Base-by-base conservation (phyloP, 495 filamentous ascomycete species). In the Lophiotrema nucula region DNA sequence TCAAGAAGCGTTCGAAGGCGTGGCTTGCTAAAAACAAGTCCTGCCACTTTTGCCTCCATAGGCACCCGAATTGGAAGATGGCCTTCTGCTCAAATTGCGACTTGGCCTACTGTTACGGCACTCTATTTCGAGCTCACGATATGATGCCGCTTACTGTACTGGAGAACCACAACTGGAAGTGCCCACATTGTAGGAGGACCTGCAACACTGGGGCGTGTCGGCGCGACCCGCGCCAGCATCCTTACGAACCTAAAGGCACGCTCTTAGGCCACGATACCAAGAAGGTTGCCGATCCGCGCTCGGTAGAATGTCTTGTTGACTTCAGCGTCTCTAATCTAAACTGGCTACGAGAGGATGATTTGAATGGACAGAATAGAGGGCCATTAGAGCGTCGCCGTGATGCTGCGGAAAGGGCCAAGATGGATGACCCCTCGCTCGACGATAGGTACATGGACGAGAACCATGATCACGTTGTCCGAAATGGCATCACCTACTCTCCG, bases 231-330 rank as follows among this genome's bases (percentile, higher is more conserved):
- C 77, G 73, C 0, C 81, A 81, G 69, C 76, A 70, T 37, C 91
- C 92, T 0, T 93, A 92, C 61, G 79, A 88, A 60, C 93, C 92
- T 0, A 89, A 84, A 60, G 87, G 83, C 52, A 95, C 89, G 1
- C 74, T 92, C 2, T 81, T 97, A 12, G 93, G 92, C 0, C 88
- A 95, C 67, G 90, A 96, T 52, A 97, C 93, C 1, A 85, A 80
- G 41, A 87, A 86, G 31, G 82, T 97, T 26, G 90, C 92, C 15
- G 93, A 98, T 70, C 85, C 85, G 44, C 83, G 93, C 43, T 95
- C 90, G 68, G 82, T 92, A 12, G 91, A 97, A 67, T 83, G 83
- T 35, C 75, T 96, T 13, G 88, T 96, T 10, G 88, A 95, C 63
- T 93, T 95, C 72, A 80, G 84, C 12, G 76, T 85, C 22, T 89